phyloP scores from a whole-genome alignment of 495 filamentous ascomycete genomes.

The Venustampulla echinocandica region DNA sequence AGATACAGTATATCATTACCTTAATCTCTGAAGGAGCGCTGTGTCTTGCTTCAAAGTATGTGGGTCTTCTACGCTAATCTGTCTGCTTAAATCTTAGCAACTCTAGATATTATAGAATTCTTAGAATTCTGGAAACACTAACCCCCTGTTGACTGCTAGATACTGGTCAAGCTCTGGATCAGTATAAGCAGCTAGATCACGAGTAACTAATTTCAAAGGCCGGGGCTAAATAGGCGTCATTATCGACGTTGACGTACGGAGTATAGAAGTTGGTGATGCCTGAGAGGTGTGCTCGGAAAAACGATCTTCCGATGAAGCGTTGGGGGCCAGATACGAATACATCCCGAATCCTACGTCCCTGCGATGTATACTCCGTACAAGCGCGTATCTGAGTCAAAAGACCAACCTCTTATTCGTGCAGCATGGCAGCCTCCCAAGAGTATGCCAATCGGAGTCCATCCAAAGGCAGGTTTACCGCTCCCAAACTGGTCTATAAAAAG shows the following conservation, averaged over 20 bases:
- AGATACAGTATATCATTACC: background rate
- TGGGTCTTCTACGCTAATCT: background rate
- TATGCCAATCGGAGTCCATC: too few relatives aligned
- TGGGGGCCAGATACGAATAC: too few relatives aligned
- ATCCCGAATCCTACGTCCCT: background rate
- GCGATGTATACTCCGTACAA: background rate
- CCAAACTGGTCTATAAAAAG: too few relatives aligned
- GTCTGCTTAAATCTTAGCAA: constrained; percentile 1
- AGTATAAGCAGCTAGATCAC: background rate
- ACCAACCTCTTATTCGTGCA: too few relatives aligned
- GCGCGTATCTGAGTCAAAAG: too few relatives aligned
- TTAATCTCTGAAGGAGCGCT: background rate
- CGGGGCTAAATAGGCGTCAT: background rate
- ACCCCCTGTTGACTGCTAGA: background rate
- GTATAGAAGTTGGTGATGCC: background rate
- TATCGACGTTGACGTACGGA: background rate
- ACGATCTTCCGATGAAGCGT: background rate
- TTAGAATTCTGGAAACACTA: background rate
- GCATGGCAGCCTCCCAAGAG: too few relatives aligned
- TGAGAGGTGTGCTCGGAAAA: background rate
- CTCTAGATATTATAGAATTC: background rate
- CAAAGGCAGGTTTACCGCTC: too few relatives aligned
- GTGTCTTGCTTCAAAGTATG: background rate
- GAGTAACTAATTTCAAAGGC: background rate
- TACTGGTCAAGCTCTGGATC: constrained; percentile 2